Conservation (phyloP, 306 rosid genomes). For the Prunus campanulata region DNA sequence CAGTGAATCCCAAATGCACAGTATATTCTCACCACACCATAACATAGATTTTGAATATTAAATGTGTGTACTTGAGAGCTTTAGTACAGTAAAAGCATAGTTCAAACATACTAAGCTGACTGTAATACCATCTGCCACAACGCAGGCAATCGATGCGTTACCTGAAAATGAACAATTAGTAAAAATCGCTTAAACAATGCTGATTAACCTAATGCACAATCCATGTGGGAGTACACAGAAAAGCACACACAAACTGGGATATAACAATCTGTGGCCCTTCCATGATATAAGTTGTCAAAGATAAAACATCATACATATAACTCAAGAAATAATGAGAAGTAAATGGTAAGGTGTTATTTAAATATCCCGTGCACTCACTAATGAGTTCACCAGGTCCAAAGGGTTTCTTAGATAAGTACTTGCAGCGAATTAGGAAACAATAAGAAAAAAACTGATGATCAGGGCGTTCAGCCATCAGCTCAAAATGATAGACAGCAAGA, state of each 20-base stretch:
- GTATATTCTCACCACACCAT: not conserved
- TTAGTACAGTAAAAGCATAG: not conserved
- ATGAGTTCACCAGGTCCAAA: conserved; percentile 28
- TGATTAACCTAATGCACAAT: no score
- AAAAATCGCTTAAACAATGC: no score
- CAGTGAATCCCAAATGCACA: not conserved
- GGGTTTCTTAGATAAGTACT: conserved; percentile 18
- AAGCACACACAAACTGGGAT: no score
- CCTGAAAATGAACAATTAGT: no score
- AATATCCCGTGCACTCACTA: conserved; percentile 1
- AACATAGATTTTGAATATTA: not conserved
- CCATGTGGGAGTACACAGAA: no score
- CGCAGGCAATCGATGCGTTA: not conserved
- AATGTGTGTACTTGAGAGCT: not conserved
- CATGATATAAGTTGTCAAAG: no score
- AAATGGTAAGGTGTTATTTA: not conserved
- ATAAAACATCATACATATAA: no score
- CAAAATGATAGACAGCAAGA: conserved; percentile 33
- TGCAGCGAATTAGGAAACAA: conserved; percentile 18
- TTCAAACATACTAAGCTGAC: not conserved
- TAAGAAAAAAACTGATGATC: conserved; percentile 29
- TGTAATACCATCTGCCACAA: not conserved
- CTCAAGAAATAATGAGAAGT: not conserved
- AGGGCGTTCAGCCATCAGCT: conserved; percentile 59
- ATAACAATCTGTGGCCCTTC: no score